Percentiles rank a stretch among this genome's conserved stretches.
These are phyloP conservation scores for Claviceps africana DNA, from an alignment of 2,329 filamentous ascomycete genomes.

Conservation along the genomic window DNA sequence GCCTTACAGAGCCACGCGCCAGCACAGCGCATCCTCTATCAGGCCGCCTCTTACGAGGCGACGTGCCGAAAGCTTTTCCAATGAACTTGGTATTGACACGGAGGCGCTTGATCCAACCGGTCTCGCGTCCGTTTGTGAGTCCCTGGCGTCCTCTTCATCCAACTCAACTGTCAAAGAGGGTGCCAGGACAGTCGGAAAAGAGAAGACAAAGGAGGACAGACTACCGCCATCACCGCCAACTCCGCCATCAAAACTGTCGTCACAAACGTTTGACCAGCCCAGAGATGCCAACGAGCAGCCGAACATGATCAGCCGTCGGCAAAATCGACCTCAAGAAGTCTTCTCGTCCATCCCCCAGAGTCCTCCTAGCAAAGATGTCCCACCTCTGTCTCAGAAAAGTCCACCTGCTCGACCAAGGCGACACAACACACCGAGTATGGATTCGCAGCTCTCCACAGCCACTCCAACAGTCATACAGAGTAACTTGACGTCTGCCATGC, in stretches of 20 bases:
- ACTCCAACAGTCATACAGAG: constrained; percentile 45
- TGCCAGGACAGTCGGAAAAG: constrained; percentile 26
- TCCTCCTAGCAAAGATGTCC: constrained; percentile 13
- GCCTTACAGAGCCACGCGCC: constrained; percentile 28
- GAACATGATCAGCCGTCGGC: background rate
- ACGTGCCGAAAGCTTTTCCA: constrained; percentile 39
- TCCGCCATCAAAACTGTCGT: constrained; percentile 48
- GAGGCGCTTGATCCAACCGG: constrained; percentile 37
- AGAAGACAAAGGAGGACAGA: constrained; percentile 27
- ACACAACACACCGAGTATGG: constrained; percentile 50
- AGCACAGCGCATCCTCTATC: constrained; percentile 40
- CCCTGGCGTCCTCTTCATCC: constrained; percentile 58
- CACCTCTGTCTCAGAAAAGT: constrained; percentile 19
- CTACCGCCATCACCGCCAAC: constrained; percentile 40
- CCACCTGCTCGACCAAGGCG: constrained; percentile 52
- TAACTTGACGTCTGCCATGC: constrained; percentile 26
- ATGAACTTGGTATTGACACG: constrained; percentile 32
- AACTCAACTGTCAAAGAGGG: constrained; percentile 50
- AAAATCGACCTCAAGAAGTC: background rate
- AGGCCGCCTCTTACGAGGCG: constrained; percentile 48
- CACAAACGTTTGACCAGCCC: constrained; percentile 34
- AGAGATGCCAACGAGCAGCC: constrained; percentile 1
- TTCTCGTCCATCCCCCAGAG: constrained; percentile 23
- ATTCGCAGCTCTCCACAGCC: constrained; percentile 37
- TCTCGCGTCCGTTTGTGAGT: constrained; percentile 53